phyloP scores from a whole-genome alignment of 2,329 filamentous ascomycete species.

The Elsinoe batatas region DNA sequence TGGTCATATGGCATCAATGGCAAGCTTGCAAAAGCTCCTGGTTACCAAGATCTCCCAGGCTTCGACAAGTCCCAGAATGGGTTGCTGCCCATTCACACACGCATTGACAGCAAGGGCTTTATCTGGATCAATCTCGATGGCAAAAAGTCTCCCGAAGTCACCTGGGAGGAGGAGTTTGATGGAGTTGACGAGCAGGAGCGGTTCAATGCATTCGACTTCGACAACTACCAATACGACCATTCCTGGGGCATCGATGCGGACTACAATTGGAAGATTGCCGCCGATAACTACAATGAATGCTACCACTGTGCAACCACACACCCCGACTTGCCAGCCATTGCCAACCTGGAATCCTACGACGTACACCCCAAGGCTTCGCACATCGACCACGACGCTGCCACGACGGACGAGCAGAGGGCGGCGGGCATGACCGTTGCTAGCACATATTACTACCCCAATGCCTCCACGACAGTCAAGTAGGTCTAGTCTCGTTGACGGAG shows the following conservation, averaged over 20 bases:
- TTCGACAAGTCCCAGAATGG: constrained; percentile 50
- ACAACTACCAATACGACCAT: constrained; percentile 49
- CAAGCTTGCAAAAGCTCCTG: constrained; percentile 50
- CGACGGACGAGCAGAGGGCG: constrained; percentile 38
- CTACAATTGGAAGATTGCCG: constrained; percentile 52
- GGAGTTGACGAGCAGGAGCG: constrained; percentile 39
- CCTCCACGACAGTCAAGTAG: constrained; percentile 40
- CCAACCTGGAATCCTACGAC: constrained; percentile 46
- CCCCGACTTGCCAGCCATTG: constrained; percentile 45
- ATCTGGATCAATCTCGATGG: constrained; percentile 50
- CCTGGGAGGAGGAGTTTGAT: constrained; percentile 45
- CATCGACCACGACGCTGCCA: constrained; percentile 38
- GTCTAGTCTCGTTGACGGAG: constrained; percentile 17
- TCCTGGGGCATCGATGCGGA: constrained; percentile 47
- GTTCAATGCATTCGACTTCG: constrained; percentile 39
- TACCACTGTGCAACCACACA: constrained; percentile 52
- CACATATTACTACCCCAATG: constrained; percentile 41
- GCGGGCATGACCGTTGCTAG: constrained; percentile 36
- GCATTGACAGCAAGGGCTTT: constrained; percentile 39
- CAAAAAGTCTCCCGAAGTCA: constrained; percentile 35
- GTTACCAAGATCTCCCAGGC: constrained; percentile 45
- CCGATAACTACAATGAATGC: constrained; percentile 58
- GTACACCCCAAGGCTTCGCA: constrained; percentile 40
- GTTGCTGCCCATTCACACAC: constrained; percentile 46
- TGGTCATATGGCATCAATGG: constrained; percentile 53